A percentile compares a stretch with the other conserved stretches of the same genome.
phyloP scores from a whole-genome alignment of 805 yeast species.

The Saccharomycopsis javanensis region DNA sequence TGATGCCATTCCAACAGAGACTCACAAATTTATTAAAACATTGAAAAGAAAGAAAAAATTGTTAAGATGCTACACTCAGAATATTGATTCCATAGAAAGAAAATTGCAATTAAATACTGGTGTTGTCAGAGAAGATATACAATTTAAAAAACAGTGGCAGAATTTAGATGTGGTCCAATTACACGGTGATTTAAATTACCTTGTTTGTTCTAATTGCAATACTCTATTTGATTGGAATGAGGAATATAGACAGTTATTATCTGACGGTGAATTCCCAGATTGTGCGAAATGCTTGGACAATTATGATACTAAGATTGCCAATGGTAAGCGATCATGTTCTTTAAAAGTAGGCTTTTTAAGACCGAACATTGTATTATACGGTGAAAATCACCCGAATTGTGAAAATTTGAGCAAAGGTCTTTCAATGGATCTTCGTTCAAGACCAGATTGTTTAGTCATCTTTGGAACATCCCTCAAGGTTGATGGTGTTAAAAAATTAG shows the following conservation, averaged over 20 bases:
- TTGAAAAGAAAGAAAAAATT: constrained; percentile 56
- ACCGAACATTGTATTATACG: constrained; percentile 87
- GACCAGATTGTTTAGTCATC: constrained; percentile 74
- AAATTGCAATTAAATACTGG: constrained; percentile 56
- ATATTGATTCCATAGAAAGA: constrained; percentile 82
- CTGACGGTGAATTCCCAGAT: constrained; percentile 61
- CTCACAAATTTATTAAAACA: constrained; percentile 64
- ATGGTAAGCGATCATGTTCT: constrained; percentile 54
- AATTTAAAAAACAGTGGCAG: constrained; percentile 40
- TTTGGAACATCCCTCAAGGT: constrained; percentile 92
- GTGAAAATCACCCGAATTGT: constrained; percentile 86
- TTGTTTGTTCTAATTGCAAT: constrained; percentile 70
- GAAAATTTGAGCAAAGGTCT: constrained; percentile 69
- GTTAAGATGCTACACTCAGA: constrained; percentile 85
- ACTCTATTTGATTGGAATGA: constrained; percentile 51
- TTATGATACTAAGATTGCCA: constrained; percentile 43
- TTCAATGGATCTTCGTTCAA: constrained; percentile 49
- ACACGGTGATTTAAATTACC: constrained; percentile 76
- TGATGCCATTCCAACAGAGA: constrained; percentile 69
- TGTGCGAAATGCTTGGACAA: constrained; percentile 60
- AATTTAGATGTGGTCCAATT: constrained; percentile 72
- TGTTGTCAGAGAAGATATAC: constrained; percentile 25
- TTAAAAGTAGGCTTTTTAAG: constrained; percentile 66
- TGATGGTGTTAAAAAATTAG: constrained; percentile 77
- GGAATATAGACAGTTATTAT: constrained; percentile 36